Conservation (phyloP, 495 filamentous ascomycete species). For the Penicillium fimorum region DNA sequence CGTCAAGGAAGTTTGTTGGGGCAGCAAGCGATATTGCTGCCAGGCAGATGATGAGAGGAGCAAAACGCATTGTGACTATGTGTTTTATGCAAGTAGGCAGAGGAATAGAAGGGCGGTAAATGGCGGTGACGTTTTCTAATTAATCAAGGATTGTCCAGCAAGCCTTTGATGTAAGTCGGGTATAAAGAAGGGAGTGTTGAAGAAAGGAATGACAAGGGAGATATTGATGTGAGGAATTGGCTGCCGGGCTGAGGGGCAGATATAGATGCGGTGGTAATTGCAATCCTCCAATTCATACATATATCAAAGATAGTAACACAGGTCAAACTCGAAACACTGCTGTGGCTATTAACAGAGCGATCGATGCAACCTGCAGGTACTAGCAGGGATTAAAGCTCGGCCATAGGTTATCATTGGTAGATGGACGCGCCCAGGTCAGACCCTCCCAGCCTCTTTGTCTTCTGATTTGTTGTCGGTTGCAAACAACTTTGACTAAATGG, state of each 20-base stretch:
- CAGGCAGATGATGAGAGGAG: slow-evolving; percentile 29
- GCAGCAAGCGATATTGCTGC: slow-evolving; percentile 36
- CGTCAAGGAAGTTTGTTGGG: slow-evolving; percentile 33
- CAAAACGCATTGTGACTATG: slow-evolving; percentile 33
- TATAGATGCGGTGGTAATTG: slow-evolving; percentile 23
- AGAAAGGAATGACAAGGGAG: slow-evolving; percentile 18
- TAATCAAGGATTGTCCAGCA: slow-evolving; percentile 8
- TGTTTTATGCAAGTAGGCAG: not conserved
- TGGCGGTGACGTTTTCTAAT: slow-evolving; percentile 1
- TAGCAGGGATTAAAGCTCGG: slow-evolving; percentile 25
- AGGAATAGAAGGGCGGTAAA: not conserved
- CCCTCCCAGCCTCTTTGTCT: slow-evolving; percentile 16
- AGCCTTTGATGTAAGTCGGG: slow-evolving; percentile 18
- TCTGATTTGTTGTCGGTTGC: slow-evolving; percentile 18
- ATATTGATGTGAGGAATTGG: slow-evolving; percentile 13
- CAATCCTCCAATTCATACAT: slow-evolving; percentile 11
- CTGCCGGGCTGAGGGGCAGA: slow-evolving; percentile 10
- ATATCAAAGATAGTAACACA: slow-evolving; percentile 30
- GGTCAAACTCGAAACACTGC: slow-evolving; percentile 25
- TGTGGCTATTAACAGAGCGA: slow-evolving; percentile 25
- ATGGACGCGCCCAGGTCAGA: slow-evolving; percentile 20
- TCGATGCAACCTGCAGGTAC: slow-evolving; percentile 30
- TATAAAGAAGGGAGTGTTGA: slow-evolving; percentile 11
- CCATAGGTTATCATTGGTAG: slow-evolving; percentile 20
- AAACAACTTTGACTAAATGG: slow-evolving; percentile 25